Evolutionary conservation across 1,284 basidiomycete species (phyloP), one percentile per base, ranked within the genome.

Genomic region (Moesziomyces antarcticus): DNA sequence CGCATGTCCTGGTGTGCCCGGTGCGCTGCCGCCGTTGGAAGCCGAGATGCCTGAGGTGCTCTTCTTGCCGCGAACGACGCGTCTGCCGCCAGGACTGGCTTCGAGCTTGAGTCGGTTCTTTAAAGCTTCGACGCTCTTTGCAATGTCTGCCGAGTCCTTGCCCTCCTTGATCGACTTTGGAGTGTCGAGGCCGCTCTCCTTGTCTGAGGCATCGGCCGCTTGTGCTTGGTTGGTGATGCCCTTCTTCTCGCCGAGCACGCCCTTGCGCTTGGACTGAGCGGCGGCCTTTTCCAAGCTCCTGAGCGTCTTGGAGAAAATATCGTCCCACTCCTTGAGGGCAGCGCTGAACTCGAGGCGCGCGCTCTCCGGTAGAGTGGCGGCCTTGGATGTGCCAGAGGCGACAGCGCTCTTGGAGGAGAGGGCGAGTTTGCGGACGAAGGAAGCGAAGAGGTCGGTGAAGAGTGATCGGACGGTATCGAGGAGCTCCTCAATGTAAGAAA

Each of bases 401-500:
- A 94, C 89, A 63, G 96, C 92, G 14, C 0, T 91, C 87, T 20
- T 90, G 86, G 45, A 96, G 86, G 85, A 93, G 91, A 0, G 93
- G 91, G 57, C 49, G 5, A 80, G 62, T 42, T 63, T 73, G 30
- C 63, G 53, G 22, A 79, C 66, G 40, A 84, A 73, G 20, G 73
- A 56, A 3, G 62, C 54, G 46, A 80, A 82, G 24, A 76, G 76
- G 21, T 77, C 51, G n/a, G 70, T 65, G 60, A 84, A 84, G 20
- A 69, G 64, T 7, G 56, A 63, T 35, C 75, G 68, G 24, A 82
- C 71, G 4, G 63, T 54, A 14, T 71, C 73, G 43, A 84, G 72
- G 7, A 99, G 89, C 48, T 94, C 91, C 0, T 96, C 93, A 59
- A 98, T 91, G 83, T 99, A 99, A 10, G 93, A 91, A 24, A 99